These are phyloP conservation scores for Corymbia maculata DNA, from an alignment of 345 rosid species.

Conservation along the genomic window DNA sequence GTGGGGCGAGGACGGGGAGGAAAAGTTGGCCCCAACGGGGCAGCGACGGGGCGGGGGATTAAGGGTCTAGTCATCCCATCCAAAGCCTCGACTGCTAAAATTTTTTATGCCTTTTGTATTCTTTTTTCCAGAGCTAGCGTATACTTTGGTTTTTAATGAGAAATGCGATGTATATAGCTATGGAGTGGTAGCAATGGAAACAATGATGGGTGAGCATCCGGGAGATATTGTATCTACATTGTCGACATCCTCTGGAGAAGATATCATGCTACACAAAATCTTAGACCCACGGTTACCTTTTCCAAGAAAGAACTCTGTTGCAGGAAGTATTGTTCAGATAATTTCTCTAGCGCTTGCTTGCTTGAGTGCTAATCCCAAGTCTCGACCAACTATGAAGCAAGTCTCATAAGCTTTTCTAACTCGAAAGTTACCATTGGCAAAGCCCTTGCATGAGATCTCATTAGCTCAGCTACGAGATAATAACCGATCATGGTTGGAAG, in stretches of 20 bases:
- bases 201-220: slow-evolving; percentile 11
- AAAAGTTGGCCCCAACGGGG: no score
- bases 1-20: neutral
- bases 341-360: slow-evolving; percentile 2
- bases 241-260: neutral
- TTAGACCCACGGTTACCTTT: neutral
- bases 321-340: neutral
- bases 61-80: no score
- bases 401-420: neutral
- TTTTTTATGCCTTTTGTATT: neutral
- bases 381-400: neutral
- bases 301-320: neutral
- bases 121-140: neutral
- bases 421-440: neutral
- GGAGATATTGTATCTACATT: neutral
- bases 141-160: neutral
- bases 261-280: neutral
- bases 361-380: neutral
- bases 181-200: neutral
- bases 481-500: neutral
- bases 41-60: no score
- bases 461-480: neutral
- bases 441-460: neutral
- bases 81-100: no score
- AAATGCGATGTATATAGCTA: neutral